Base-by-base conservation (phyloP, 192 early-diverging fungal species). In the Backusella tuberculispora region DNA sequence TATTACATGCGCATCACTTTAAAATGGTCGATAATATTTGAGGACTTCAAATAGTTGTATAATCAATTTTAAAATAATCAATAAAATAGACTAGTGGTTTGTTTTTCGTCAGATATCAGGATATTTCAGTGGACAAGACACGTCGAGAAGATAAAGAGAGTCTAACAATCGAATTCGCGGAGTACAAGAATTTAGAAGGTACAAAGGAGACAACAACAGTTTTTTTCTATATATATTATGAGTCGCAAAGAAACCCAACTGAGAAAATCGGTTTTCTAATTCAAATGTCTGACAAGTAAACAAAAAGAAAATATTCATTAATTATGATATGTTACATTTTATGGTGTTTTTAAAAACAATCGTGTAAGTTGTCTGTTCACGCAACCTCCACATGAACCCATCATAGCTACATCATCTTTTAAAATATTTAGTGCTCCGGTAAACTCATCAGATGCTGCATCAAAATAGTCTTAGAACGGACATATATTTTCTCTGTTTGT, bases 211-310 rank as follows among this genome's bases (percentile, higher is more conserved):
- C 21, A 60, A 56, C 50, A 19, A 9, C 53, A 60, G 10, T 19
- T 26, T 17, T 13, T 60, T 24, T 60, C 0, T 34, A 34, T 26
- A 8, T 9, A 60, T 26, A 60, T 12, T 21, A 60, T 60, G 53
- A 60, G 21, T n/a, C 53, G 26, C 53, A 60, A 60, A 60, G 21
- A 24, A 8, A 13, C 24, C 29, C 21, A 60, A 29, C 53, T 60
- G 53, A 24, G 53, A 24, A 60, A 60, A 26, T 26, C 21, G 50
- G 50, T 53, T 60, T 60, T 60, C 53, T 24, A 60, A 60, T 24
- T 60, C 53, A 60, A 60, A 60, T 60, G 53, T 60, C 53, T 60
- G 53, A 60, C 53, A 60, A 60, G 53, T 17, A 60, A 10, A 26
- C 53, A 60, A 60, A 60, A 56, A 12, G 9, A 56, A 56, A 21